Evolutionary conservation across 148 eudicot genomes (phyloP).

Genomic region (Rheum nobile): DNA sequence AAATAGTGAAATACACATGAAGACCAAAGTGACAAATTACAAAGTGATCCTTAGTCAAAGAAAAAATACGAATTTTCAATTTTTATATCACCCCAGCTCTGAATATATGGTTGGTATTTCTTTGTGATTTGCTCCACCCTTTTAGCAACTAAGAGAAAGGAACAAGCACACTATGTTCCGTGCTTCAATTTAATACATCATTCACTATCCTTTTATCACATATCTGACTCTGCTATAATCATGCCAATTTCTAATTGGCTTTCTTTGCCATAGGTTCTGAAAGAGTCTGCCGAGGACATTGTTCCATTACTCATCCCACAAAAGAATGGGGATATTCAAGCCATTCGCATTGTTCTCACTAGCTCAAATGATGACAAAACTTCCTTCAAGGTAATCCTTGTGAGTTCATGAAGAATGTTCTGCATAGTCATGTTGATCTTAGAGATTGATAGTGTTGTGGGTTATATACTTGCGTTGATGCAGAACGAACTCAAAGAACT

Average conservation of each 20-base stretch:
- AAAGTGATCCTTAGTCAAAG: background rate
- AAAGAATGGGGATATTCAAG: slow-evolving; percentile 55
- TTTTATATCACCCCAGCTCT: background rate
- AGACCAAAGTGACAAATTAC: background rate
- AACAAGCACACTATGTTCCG: background rate
- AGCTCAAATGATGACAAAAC: slow-evolving; percentile 65
- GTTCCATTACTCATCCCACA: slow-evolving; percentile 56
- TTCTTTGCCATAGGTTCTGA: slow-evolving; percentile 36
- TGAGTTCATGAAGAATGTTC: background rate
- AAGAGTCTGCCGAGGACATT: slow-evolving; percentile 43
- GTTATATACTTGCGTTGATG: background rate
- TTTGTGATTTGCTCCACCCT: background rate
- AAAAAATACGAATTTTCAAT: background rate
- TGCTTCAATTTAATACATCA: background rate
- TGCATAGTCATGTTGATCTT: background rate
- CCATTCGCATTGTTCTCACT: slow-evolving; percentile 69
- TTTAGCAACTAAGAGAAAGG: background rate
- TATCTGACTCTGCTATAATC: background rate
- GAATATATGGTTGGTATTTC: background rate
- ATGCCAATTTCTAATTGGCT: background rate
- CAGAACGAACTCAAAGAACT: slow-evolving; percentile 49
- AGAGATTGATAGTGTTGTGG: background rate
- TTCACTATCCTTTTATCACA: background rate
- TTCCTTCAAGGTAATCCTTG: slow-evolving; percentile 49
- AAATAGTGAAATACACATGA: too few species aligned